Conservation (phyloP, 179 eudicot genomes). For the Dionaea muscipula region DNA sequence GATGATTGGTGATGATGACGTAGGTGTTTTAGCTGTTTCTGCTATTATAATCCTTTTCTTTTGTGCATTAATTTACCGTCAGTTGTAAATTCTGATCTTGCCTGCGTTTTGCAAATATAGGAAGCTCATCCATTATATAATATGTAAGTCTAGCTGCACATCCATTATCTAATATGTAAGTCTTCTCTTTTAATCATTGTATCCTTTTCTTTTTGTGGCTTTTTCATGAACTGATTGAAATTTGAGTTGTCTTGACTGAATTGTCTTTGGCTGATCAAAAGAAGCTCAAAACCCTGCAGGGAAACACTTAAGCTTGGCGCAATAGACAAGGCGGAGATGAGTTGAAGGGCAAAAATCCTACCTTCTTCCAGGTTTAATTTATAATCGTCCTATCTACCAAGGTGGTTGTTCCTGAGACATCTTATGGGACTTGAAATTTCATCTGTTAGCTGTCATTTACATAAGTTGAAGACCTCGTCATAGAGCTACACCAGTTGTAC, state of each 20-base stretch:
- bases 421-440: no score
- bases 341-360: constrained; percentile 7
- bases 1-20: constrained; percentile 18
- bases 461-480: no score
- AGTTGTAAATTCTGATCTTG: constrained; percentile 7
- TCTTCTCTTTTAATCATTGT: neutral
- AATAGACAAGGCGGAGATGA: constrained; percentile 6
- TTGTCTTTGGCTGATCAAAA: neutral
- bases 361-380: neutral
- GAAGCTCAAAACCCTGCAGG: neutral
- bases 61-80: neutral
- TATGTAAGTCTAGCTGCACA: constrained; percentile 11
- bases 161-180: constrained; percentile 12
- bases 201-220: neutral
- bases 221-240: neutral
- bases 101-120: constrained; percentile 5
- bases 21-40: constrained; percentile 6
- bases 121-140: constrained; percentile 1
- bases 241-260: neutral
- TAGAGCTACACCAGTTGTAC: no score
- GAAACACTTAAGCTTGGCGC: neutral
- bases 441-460: no score
- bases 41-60: no score
- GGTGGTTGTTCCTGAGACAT: no score
- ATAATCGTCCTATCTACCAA: no score